phyloP scores from a whole-genome alignment of 164 flowering plant genomes.

The Vitis vinifera region ASM3070453v1 NC_081805.1:1829501-1830000 shows the following conservation, averaged over 20 bases:
- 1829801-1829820: slow-evolving; percentile 69
- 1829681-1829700: slow-evolving; percentile 64
- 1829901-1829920: slow-evolving; percentile 65
- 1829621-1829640: slow-evolving; percentile 96
- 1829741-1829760: slow-evolving; percentile 83
- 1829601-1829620: slow-evolving; percentile 77
- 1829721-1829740: slow-evolving; percentile 84
- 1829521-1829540: neutral
- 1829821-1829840: slow-evolving; percentile 41
- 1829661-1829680: slow-evolving; percentile 57
- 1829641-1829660: slow-evolving; percentile 82
- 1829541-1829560: slow-evolving; percentile 87
- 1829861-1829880: slow-evolving; percentile 65
- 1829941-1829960: slow-evolving; percentile 57
- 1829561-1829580: slow-evolving; percentile 74
- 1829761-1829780: slow-evolving; percentile 77
- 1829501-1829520: neutral
- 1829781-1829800: slow-evolving; percentile 80
- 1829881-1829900: slow-evolving; percentile 61
- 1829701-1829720: slow-evolving; percentile 86
- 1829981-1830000: slow-evolving; percentile 75
- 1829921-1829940: slow-evolving; percentile 38
- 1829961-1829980: slow-evolving; percentile 88
- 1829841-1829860: slow-evolving; percentile 99
- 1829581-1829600: slow-evolving; percentile 83